Base-by-base conservation (phyloP, 2,329 filamentous ascomycete genomes). In the Cercospora zeina region DNA sequence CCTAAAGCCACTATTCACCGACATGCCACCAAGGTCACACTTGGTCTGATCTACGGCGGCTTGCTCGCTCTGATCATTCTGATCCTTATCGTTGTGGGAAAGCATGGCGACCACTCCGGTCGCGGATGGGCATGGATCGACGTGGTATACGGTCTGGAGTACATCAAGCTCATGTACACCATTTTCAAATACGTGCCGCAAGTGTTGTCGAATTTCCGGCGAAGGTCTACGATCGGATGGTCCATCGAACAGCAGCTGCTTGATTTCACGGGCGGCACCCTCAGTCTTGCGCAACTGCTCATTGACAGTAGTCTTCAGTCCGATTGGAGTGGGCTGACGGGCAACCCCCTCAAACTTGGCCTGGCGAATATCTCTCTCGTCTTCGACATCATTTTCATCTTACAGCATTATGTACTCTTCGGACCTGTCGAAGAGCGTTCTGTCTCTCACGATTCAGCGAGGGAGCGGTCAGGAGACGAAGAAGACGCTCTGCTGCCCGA, bases 131-230 rank as follows among this genome's bases (percentile, higher is more conserved):
- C 83, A 0, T 87, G 85, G 84, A 83, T 88, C 59, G 86, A 88
- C 69, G 82, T 87, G 67, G 85, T 87, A 66, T 68, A 87, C 71
- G 84, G 89, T 11, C 79, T 96, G 33, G 91, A 90, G 45, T 96
- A 96, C 74, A 88, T 96, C 73, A 99, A 99, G 78, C 82, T 99
- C 34, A 76, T 93, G 59, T 85, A 96, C 67, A 96, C 93, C 0
- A 79, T 97, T 27, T 84, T 96, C 77, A 99, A 99, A 79, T 97
- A 97, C 77, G 87, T 91, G 51, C 95, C 95, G 4, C 92, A 96
- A 80, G 86, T 90, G 37, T 82, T 89, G 71, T 82, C 89, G 69
- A 97, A 97, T 79, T 92, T 89, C 74, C 86, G 87, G 70, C 91
- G 93, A 71, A 85, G 88, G 73, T 96, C 90, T 61, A 97, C 95